These are phyloP conservation scores for Cenchrus fungigraminus DNA, from an alignment of 176 grass and related monocot species.

Conservation along the genomic window DNA sequence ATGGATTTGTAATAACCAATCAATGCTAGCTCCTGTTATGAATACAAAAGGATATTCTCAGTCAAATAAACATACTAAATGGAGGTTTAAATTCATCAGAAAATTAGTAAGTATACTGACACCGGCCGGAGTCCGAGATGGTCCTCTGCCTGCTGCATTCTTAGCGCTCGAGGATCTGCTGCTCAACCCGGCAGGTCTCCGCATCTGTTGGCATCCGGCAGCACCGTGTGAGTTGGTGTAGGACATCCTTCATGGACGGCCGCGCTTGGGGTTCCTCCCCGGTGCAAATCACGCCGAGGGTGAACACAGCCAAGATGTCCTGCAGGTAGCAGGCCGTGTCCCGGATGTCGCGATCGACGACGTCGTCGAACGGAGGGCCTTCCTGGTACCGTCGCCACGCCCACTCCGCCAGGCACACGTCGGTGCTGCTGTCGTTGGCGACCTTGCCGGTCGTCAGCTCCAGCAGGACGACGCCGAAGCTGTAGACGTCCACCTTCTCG, in stretches of 20 bases:
- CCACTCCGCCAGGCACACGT: conserved; percentile 78
- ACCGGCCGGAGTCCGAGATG: too few species aligned
- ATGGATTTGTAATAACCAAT: too few species aligned
- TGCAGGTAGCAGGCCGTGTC: conserved; percentile 25
- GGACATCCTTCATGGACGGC: conserved; percentile 73
- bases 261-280: conserved; percentile 47
- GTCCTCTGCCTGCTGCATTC: too few species aligned
- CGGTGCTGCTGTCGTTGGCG: conserved; percentile 47
- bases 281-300: conserved; percentile 71
- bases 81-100: too few species aligned
- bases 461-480: conserved; percentile 83
- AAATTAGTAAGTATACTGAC: too few species aligned
- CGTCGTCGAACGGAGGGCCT: conserved; percentile 43
- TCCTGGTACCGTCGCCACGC: conserved; percentile 64
- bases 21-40: too few species aligned
- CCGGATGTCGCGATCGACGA: conserved; percentile 46
- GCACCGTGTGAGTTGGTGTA: conserved; percentile 50
- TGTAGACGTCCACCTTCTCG: conserved; percentile 91
- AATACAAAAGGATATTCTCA: too few species aligned
- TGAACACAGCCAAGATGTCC: conserved; percentile 60
- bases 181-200: background rate
- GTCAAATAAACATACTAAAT: too few species aligned
- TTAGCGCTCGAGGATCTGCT: too few species aligned
- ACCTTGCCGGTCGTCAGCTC: conserved; percentile 67
- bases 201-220: conserved; percentile 26